These are phyloP conservation scores for Silene noctiflora DNA, from an alignment of 179 eudicot species.

Conservation along the genomic window DNA sequence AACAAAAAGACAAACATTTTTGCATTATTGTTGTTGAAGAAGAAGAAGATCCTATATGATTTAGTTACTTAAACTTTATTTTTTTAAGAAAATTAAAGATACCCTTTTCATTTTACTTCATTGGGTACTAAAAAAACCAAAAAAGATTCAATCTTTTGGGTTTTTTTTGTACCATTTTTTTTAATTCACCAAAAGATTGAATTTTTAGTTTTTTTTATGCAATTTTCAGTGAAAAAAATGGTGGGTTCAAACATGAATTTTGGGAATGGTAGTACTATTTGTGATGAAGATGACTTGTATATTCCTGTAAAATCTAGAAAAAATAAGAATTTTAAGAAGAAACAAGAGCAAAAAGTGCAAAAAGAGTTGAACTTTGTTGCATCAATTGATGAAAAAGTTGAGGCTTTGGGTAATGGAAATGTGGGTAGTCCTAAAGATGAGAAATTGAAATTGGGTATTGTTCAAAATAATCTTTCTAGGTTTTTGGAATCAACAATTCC, in stretches of 20 bases:
- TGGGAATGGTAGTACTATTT: neutral
- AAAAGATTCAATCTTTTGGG: neutral
- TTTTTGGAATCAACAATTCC: conserved; percentile 23
- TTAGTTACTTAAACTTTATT: neutral
- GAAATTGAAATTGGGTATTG: conserved; percentile 5
- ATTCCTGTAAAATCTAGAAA: conserved; percentile 16
- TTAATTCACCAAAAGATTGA: neutral
- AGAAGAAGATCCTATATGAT: conserved; percentile 1
- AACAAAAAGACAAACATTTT: neutral
- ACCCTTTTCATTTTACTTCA: too few species aligned
- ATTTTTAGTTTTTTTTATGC: neutral
- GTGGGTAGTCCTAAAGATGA: conserved; percentile 1
- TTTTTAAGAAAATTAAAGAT: neutral
- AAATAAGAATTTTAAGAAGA: conserved; percentile 1
- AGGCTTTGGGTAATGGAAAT: neutral
- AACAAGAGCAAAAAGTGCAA: neutral
- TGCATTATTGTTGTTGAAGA: neutral
- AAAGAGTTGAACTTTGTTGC: conserved; percentile 8
- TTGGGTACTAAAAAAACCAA: neutral
- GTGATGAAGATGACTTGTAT: conserved; percentile 15
- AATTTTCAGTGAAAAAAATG: conserved; percentile 4
- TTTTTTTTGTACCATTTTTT: neutral
- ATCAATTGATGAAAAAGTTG: neutral
- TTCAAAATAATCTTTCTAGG: conserved; percentile 17
- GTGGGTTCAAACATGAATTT: conserved; percentile 12